Evolutionary conservation across 2,329 filamentous ascomycete genomes (phyloP).

Genomic region (Diaporthe eres): DNA sequence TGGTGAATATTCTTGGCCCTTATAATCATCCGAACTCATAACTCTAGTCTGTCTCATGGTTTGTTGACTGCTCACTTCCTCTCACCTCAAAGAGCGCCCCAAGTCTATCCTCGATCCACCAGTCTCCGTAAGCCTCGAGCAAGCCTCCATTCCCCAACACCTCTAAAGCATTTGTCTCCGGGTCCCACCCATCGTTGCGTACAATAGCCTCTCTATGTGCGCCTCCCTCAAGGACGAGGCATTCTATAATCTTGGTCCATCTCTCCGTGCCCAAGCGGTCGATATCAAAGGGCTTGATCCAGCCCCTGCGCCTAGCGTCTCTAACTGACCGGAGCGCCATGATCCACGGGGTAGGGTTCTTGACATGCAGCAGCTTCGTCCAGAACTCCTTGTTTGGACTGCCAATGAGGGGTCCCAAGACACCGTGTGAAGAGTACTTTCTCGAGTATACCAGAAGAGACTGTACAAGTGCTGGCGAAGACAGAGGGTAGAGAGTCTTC

Average conservation of each 20-base stretch:
- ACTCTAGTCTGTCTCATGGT: neutral
- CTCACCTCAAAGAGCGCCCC: neutral
- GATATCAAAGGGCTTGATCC: slow-evolving; percentile 50
- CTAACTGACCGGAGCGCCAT: slow-evolving; percentile 50
- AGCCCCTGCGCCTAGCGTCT: slow-evolving; percentile 49
- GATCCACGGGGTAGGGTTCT: slow-evolving; percentile 49
- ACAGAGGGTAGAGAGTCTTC: slow-evolving; percentile 53
- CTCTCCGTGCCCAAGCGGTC: slow-evolving; percentile 47
- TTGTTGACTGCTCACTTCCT: neutral
- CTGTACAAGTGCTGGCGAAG: slow-evolving; percentile 43
- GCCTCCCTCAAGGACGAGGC: slow-evolving; percentile 47
- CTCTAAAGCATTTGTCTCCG: slow-evolving; percentile 47
- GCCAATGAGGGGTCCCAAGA: slow-evolving; percentile 21
- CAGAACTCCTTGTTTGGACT: slow-evolving; percentile 44
- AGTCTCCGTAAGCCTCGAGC: slow-evolving; percentile 23
- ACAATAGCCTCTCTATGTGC: slow-evolving; percentile 49
- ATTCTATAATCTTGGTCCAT: slow-evolving; percentile 49
- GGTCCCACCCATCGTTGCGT: slow-evolving; percentile 49
- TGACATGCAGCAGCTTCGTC: slow-evolving; percentile 38
- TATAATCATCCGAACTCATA: neutral
- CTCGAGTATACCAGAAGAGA: slow-evolving; percentile 44
- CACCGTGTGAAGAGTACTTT: slow-evolving; percentile 4
- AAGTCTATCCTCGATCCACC: slow-evolving; percentile 26
- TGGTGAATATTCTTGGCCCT: neutral
- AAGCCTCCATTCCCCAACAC: slow-evolving; percentile 44